Base-by-base conservation (phyloP, 352 stramenopile genomes). In the Phytophthora ramorum region DNA sequence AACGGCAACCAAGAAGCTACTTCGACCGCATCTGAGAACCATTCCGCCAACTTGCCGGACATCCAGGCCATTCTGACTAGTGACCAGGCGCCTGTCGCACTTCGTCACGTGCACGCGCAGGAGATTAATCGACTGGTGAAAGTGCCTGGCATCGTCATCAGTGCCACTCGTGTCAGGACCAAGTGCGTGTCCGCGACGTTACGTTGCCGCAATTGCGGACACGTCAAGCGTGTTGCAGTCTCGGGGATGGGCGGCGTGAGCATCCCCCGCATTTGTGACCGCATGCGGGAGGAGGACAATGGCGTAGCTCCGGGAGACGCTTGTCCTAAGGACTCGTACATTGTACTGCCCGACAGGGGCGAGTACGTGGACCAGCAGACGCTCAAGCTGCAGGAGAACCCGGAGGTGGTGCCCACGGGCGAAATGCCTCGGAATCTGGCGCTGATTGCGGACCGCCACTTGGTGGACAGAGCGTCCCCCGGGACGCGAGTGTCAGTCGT, bases 321-420 rank as follows among this genome's bases (percentile, higher is more conserved):
- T 13, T 97, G 91, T 66, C 85, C 87, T 1, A 83, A 89, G 48
- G 91, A 98, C 58, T 97, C 96, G 22, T 99, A 98, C 74, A 78
- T 94, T 4, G 90, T 99, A 3, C 62, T 99, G 20, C 94, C 97
- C 0, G 97, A 99, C 70, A 83, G 97, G 50, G 85, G 86, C 43
- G 80, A 93, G 8, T 99, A 99, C 71, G 92, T 99, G 0, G 97
- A 99, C 77, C 95, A 98, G 64, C 98, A 99, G 83, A 99, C 96
- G n/a, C 78, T 99, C 26, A 99, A 99, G 81, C 80, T 99, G 37
- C 94, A 98, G 75, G 93, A 98, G 66, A 97, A 81, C 75, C 98
- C 79, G 0, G 97, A 99, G 67, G 94, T 97, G 14, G 97, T 99
- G 7, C 97, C 98, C 0, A 99, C 98, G 4, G 98, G 98, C 24